Percentiles rank a stretch among this genome's conserved stretches.
Evolutionary conservation across 2,329 filamentous ascomycete species (phyloP).

Genomic region (Colletotrichum paranaense): DNA sequence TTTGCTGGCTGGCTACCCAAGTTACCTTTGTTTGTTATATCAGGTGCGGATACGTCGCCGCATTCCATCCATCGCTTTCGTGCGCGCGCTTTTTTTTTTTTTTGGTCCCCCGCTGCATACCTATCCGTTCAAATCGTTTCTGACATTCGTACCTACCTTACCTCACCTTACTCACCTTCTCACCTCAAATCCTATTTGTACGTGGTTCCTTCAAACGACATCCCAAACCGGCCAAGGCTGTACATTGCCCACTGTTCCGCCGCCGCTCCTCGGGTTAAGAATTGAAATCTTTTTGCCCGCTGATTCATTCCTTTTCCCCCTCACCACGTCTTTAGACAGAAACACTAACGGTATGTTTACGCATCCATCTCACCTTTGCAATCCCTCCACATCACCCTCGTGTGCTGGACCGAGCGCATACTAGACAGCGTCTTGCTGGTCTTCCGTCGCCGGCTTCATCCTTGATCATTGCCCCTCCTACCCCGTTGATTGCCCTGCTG

Average conservation of each 20-base stretch:
- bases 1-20: background rate
- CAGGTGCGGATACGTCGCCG: background rate
- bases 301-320: background rate
- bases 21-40: background rate
- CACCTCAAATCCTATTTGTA: no score
- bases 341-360: background rate
- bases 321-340: background rate
- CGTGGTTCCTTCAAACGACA: no score
- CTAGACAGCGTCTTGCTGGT: slow-evolving; percentile 26
- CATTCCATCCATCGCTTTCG: background rate
- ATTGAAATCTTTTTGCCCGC: background rate
- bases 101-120: background rate
- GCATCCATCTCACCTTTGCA: background rate
- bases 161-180: no score
- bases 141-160: no score
- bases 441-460: slow-evolving; percentile 26
- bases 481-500: slow-evolving; percentile 30
- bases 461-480: slow-evolving; percentile 26
- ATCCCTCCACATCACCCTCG: background rate
- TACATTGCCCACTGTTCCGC: background rate
- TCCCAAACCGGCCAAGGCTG: no score
- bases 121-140: background rate
- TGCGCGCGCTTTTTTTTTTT: background rate
- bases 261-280: background rate
- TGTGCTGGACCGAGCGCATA: slow-evolving; percentile 31